Base-by-base conservation (phyloP, 202 grass and related monocot genomes). In the Setaria viridis region DNA sequence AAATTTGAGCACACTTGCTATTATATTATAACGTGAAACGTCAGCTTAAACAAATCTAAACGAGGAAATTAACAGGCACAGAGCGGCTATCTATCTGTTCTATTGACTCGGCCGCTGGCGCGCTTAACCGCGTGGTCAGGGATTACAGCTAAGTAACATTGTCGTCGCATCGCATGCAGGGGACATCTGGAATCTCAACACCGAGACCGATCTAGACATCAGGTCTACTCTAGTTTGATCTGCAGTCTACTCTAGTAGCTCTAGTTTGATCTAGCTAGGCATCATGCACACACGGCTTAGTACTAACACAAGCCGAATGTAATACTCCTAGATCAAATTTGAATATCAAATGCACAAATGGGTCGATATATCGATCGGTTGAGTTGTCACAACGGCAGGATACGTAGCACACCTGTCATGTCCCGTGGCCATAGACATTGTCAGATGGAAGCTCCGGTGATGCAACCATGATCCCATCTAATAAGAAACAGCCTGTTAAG, bases 401-500 rank as follows among this genome's bases (percentile, higher is more conserved):
- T 47, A 56, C n/a, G 77, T 10, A 57, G 48, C 39, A 58, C 51
- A 37, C 35, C 70, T 87, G 87, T 62, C 87, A 70, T 89, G 70
- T 81, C 82, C 2, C 53, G 1, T 85, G 5, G 16, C 50, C 14
- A 48, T 74, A 47, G 67, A 73, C 19, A 35, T 11, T 51, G 4
- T 9, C 20, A 46, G 46, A 62, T 11, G 11, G 56, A 64, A 65
- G 64, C 64, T 84, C 42, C 4, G 32, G 83, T 50, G 83, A 86
- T 82, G 78, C 20, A 72, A 47, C 37, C 10, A 64, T 67, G 73
- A 86, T 78, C 78, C 20, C 30, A 67, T 86, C 88, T n/a, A 7
- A 14, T 11, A 78, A 59, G 84, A 74, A 49, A 90, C 80, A 87
- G 84, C 9, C 84, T 90, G 84, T 83, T 21, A 5, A 74, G 79